A percentile compares a stretch with the other conserved stretches of the same genome.
phyloP scores from a whole-genome alignment of 2,329 filamentous ascomycete genomes.

The Hypoxylon sp. region DNA sequence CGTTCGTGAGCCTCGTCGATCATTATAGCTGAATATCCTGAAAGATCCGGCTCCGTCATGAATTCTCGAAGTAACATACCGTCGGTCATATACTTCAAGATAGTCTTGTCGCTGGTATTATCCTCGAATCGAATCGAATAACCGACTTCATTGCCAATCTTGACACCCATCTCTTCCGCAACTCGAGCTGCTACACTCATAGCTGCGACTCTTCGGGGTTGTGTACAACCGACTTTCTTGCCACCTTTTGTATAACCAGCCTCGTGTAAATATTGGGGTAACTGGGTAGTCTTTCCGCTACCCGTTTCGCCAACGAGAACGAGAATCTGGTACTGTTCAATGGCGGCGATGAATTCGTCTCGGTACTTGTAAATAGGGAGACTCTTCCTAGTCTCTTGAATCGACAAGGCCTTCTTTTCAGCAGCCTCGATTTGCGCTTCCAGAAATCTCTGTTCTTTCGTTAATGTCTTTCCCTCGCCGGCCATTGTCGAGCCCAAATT shows the following conservation, averaged over 20 bases:
- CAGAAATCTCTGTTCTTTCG: conserved; percentile 83
- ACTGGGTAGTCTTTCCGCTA: conserved; percentile 94
- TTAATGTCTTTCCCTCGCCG: conserved; percentile 79
- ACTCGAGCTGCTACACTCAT: conserved; percentile 99
- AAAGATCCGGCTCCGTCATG: conserved; percentile 87
- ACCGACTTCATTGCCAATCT: conserved; percentile 91
- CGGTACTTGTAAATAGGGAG: conserved; percentile 92
- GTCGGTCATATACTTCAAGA: conserved; percentile 97
- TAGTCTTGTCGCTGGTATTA: conserved; percentile 89
- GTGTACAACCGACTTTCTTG: conserved; percentile 91
- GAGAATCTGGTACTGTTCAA: conserved; percentile 87
- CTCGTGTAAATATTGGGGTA: conserved; percentile 94
- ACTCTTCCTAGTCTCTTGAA: conserved; percentile 91
- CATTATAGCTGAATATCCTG: conserved; percentile 89
- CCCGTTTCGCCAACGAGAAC: conserved; percentile 97
- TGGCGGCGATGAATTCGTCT: conserved; percentile 86
- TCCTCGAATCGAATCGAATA: conserved; percentile 97
- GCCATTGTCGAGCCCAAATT: conserved; percentile 80
- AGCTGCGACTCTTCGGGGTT: conserved; percentile 93
- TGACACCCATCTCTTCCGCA: conserved; percentile 91
- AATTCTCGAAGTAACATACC: conserved; percentile 94
- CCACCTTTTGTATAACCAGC: conserved; percentile 89
- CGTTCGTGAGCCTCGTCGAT: conserved; percentile 98
- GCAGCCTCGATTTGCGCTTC: conserved; percentile 88
- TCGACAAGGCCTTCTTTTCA: conserved; percentile 87